A percentile compares a stretch with the other conserved stretches of the same genome.
Evolutionary conservation across 345 rosid species (phyloP).

Genomic region (rapeseed (Brassica napus)): DNA sequence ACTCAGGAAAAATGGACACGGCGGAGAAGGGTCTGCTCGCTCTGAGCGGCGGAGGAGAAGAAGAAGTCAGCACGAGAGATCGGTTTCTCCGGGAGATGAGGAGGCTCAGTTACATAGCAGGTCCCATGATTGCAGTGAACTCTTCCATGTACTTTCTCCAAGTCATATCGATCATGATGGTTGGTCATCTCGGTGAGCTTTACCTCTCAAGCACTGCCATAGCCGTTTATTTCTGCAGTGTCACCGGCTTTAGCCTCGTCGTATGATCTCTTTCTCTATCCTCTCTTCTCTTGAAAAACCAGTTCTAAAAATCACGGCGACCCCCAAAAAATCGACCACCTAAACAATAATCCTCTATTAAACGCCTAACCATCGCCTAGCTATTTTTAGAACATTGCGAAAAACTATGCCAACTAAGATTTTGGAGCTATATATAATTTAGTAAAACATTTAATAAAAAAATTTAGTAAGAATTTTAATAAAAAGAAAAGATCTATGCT

Average conservation of each 20-base stretch:
- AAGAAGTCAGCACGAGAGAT: not conserved
- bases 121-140: conserved; percentile 68
- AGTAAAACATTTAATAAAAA: not conserved
- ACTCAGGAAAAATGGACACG: conserved; percentile 28
- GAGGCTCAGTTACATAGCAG: conserved; percentile 54
- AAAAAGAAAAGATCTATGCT: not conserved
- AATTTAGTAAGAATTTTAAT: too few species aligned
- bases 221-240: conserved; percentile 60
- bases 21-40: conserved; percentile 40
- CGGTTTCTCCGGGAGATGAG: conserved; percentile 46
- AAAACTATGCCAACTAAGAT: not conserved
- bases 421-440: not conserved
- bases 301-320: too few species aligned
- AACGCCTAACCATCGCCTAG: too few species aligned
- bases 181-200: conserved; percentile 81
- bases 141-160: conserved; percentile 57
- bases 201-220: conserved; percentile 76
- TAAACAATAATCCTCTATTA: too few species aligned
- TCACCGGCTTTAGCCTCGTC: conserved; percentile 74
- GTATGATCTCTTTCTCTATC: conserved; percentile 42
- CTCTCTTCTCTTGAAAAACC: not conserved
- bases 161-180: conserved; percentile 68
- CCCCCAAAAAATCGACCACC: too few species aligned
- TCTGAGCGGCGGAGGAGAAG: not conserved
- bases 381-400: too few species aligned